phyloP scores from a whole-genome alignment of 208 protist genomes.

The Wallacemonas sp. region DNA sequence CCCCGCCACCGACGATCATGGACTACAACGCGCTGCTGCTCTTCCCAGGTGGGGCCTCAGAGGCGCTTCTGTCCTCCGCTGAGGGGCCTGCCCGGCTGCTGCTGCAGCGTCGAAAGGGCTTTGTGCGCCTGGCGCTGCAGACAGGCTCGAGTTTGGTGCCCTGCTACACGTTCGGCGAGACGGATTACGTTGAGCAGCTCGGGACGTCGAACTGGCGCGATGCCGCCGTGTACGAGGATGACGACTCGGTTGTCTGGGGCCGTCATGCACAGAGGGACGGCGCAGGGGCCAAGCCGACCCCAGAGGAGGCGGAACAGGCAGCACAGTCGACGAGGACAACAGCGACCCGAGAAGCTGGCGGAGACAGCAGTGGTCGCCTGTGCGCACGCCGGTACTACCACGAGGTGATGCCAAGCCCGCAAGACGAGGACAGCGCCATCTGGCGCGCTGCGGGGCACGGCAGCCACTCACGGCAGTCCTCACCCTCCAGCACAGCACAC shows the following conservation, averaged over 20 bases:
- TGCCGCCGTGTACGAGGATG: constrained; percentile 26
- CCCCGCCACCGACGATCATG: constrained; percentile 10
- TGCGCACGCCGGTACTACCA: not conserved
- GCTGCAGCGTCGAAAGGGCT: constrained; percentile 51
- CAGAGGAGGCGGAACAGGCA: not conserved
- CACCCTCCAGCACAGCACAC: too few species aligned
- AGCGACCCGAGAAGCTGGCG: too few species aligned
- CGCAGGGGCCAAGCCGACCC: not conserved
- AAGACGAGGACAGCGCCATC: not conserved
- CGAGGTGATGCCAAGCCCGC: not conserved
- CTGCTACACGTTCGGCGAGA: constrained; percentile 58
- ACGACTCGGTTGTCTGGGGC: constrained; percentile 21
- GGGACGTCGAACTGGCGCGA: constrained; percentile 21
- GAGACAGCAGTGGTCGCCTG: too few species aligned
- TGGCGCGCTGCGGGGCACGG: too few species aligned
- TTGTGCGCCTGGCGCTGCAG: constrained; percentile 47
- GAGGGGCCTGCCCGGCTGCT: constrained; percentile 36
- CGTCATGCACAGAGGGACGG: not conserved
- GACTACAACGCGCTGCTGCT: constrained; percentile 44
- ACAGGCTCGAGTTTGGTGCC: constrained; percentile 41
- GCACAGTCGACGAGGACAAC: not conserved
- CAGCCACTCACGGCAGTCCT: too few species aligned
- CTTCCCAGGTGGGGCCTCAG: constrained; percentile 52
- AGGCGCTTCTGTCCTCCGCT: constrained; percentile 43
- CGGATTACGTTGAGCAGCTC: constrained; percentile 48